Conservation (phyloP, 2,329 filamentous ascomycete species). For the Magnaporthiopsis incrustans region DNA sequence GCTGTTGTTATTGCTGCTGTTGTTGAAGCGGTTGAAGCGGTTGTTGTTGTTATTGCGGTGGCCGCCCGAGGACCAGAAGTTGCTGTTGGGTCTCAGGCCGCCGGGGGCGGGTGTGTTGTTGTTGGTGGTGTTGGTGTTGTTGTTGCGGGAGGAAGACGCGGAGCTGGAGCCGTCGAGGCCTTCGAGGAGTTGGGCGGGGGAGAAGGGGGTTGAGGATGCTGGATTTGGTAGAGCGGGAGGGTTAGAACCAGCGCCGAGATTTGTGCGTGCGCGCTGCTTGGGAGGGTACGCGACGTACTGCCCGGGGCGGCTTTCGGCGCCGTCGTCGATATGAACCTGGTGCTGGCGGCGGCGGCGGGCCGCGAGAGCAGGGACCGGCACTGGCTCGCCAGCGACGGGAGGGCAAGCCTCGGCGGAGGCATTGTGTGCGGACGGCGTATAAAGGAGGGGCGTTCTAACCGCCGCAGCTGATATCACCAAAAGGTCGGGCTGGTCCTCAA, state of each 20-base stretch:
- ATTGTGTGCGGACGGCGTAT: constrained; percentile 5
- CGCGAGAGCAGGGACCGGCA: constrained; percentile 8
- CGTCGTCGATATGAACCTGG: neutral
- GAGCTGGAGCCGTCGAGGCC: neutral
- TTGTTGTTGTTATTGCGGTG: neutral
- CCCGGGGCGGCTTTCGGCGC: neutral
- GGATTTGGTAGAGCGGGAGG: neutral
- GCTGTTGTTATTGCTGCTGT: neutral
- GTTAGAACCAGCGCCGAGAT: neutral
- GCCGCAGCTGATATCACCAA: neutral
- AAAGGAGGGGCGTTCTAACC: neutral
- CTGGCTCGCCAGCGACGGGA: constrained; percentile 8
- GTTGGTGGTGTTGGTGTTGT: neutral
- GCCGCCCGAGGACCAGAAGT: neutral
- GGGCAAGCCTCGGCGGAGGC: constrained; percentile 12
- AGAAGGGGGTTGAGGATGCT: neutral
- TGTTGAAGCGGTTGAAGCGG: too few relatives aligned
- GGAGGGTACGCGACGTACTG: neutral
- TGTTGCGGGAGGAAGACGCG: neutral
- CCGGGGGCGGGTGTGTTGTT: neutral
- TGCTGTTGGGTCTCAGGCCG: neutral
- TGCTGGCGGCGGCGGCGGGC: constrained; percentile 8
- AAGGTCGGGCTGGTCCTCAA: neutral
- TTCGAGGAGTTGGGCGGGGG: neutral
- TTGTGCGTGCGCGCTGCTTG: neutral